Base-by-base conservation (phyloP, 1,284 basidiomycete genomes). In the Austroboletus sp. region DNA sequence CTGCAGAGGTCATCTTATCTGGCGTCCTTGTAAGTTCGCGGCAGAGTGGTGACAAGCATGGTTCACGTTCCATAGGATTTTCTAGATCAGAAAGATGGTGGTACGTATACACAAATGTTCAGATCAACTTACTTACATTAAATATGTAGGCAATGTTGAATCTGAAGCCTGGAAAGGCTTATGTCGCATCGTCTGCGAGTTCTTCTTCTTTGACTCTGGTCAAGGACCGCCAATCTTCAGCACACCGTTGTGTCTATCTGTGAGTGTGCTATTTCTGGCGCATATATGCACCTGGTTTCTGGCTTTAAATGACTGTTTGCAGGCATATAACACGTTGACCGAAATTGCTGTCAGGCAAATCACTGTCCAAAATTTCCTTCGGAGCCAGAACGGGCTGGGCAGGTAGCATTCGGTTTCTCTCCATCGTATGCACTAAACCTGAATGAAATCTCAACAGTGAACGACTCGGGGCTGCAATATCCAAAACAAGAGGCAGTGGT, bases 1-100 rank as follows among this genome's bases (percentile, higher is more conserved):
- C 67, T 13, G 65, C 65, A 17, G 52, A 60, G 25, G 61, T 66
- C 15, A 51, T 75, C 13, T 46, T 76, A 27, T 72, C 73, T 1
- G 72, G 73, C 3, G 49, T 76, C 35, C 56, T 74, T 44, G 72
- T 75, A 49, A 51, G 65, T 46, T 42, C 7, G 37, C 37, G 6
- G 23, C 8, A 34, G 29, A 36, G 23, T 35, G 43, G 21, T 30
- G 12, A 44, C 37, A 25, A 35, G 15, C 13, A 45, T 29, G 45
- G 51, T 46, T 55, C 49, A 53, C n/a, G 9, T 9, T 5, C n/a
- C n/a, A 4, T 16, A 63, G 62, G 62, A 63, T 49, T 66, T 65
- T 23, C 34, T 63, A 29, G 62, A 63, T 6, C 49, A 62, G n/a
- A 50, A 47, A 15, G 31, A 52, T 26, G 10, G 33, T 9, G 36